Base-by-base conservation (phyloP, 495 filamentous ascomycete species). In the Staphylotrichum longicolle region DNA sequence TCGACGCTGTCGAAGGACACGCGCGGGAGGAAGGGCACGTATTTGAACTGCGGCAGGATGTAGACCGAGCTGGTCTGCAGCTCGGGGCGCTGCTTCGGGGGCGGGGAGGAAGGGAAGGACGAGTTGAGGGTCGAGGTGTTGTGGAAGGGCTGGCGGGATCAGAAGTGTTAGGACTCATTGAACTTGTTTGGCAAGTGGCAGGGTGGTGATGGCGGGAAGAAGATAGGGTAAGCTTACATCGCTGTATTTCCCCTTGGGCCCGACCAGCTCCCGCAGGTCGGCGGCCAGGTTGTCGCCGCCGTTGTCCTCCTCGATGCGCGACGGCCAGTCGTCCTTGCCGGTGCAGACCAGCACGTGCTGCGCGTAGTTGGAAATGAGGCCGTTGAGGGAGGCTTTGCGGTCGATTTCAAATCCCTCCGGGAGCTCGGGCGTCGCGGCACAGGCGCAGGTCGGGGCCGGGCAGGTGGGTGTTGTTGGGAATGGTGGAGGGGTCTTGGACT, bases 341-440 rank as follows among this genome's bases (percentile, higher is more conserved):
- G 93, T 96, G 60, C 85, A 89, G 14, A 97, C 78, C 3, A 98
- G 70, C 4, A 97, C 80, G 57, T 98, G 93, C 63, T 91, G 85
- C 15, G 85, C 80, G 71, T 96, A 94, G n/a, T 78, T 73, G 5
- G 88, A 80, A 76, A 96, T 90, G 4, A 90, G 88, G 15, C 86
- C 86, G 67, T 85, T 86, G 48, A 98, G 72, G 4, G 82, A 75
- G 55, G 83, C 85, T 39, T 82, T 72, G 63, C 82, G 80, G 71
- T 97, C 91, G 61, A 97, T 94, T 12, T 85, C 82, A n/a, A 93
- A 74, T 3, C 81, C 85, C 4, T 79, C 74, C 4, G 91, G 91
- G 71, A 87, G 81, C 9, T 71, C 61, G 7, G 87, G 87, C 3
- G 84, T 88, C 3, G 82, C 66, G 2, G 87, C 82, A 72, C 91